Evolutionary conservation across 371 early-diverging fungal genomes (phyloP), one percentile per base, ranked within the genome.

Genomic region (Actinomortierella ambigua): DNA sequence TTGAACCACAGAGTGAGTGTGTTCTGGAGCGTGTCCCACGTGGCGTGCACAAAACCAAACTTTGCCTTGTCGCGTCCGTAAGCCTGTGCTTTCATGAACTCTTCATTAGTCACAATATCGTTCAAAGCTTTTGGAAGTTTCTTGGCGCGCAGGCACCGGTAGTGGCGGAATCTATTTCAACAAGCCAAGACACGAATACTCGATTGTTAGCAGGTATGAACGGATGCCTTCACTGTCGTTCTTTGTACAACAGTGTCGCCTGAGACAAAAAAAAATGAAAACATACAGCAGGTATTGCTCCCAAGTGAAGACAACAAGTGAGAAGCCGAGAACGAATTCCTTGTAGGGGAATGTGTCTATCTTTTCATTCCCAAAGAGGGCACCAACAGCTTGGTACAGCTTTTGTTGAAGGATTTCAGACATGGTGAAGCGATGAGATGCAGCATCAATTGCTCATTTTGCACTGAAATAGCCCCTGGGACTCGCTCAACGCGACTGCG

Each of bases 41-140:
- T 54, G 9, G 82, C 78, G 28, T 83, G 82, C 23, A 95, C 70
- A 65, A 97, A 86, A 0, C 78, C 84, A 75, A 96, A 93, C 23
- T 85, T 82, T 55, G 93, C 85, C 78, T 94, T 96, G 69, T 96
- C 98, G 20, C 87, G 76, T 48, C 92, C 90, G 67, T 98, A 98
- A 8, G 85, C 83, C 59, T 92, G 92, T 4, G 96, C 89, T 71
- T 95, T 94, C 44, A 81, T 76, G 61, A 94, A 96, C 44, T 91
- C 90, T 49, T 90, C 84, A 46, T 86, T 80, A 28, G 85, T 81
- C 14, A 90, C 87, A 59, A 90, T 85, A 57, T 85, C 80, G 18
- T 81, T 73, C 27, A 93, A 69, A 9, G 90, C 83, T 58, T 68
- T 80, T 55, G 92, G 90, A 34, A 88, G 83, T 26, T 84, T 70